Percentiles rank a stretch among this genome's conserved stretches.
Evolutionary conservation across 306 rosid species (phyloP).

Genomic region (Cucumis melo): DNA sequence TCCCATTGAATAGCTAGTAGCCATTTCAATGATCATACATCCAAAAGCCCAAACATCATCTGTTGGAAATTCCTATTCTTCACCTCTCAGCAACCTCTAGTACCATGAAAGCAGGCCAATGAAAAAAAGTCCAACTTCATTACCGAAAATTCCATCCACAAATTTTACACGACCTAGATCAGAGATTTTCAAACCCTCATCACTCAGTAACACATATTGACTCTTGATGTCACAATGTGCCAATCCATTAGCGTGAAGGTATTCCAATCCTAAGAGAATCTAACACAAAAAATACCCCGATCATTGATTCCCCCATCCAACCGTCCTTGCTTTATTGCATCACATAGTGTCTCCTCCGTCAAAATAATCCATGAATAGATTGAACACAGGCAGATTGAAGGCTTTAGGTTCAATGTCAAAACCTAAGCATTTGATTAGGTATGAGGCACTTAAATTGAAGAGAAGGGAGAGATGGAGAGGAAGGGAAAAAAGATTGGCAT

Average conservation of each 20-base stretch:
- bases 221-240: conserved; percentile 48
- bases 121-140: conserved; percentile 11
- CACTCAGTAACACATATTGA: conserved; percentile 20
- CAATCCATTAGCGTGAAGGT: conserved; percentile 20
- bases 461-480: conserved; percentile 4
- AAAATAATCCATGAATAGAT: conserved; percentile 33
- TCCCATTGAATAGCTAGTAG: conserved; percentile 23
- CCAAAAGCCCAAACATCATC: conserved; percentile 40
- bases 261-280: conserved; percentile 30
- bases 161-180: conserved; percentile 43
- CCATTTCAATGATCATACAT: conserved; percentile 46
- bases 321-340: conserved; percentile 17
- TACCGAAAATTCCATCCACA: background rate
- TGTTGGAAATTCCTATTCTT: conserved; percentile 25
- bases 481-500: no score
- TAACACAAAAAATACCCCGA: conserved; percentile 20
- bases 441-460: conserved; percentile 16
- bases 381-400: conserved; percentile 13
- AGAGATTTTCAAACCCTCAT: conserved; percentile 19
- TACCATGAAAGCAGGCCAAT: no score
- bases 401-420: conserved; percentile 11
- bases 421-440: conserved; percentile 24
- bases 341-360: conserved; percentile 26
- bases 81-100: conserved; percentile 27
- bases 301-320: conserved; percentile 15